phyloP scores from a whole-genome alignment of 306 rosid genomes.

The Styphnolobium japonicum region DNA sequence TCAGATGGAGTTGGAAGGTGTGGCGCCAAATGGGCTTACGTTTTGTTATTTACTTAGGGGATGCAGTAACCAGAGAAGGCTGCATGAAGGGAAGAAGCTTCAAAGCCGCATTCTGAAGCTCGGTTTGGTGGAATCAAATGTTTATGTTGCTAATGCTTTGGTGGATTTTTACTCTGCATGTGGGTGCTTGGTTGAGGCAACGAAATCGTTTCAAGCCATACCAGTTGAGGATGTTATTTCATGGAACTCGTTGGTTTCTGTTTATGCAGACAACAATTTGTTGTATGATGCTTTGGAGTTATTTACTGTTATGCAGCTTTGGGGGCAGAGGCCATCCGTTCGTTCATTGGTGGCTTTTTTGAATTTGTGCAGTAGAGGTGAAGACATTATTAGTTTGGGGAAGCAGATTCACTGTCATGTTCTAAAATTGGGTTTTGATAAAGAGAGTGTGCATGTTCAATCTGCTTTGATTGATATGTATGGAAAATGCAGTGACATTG shows the following conservation, averaged over 20 bases:
- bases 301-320: constrained; percentile 55
- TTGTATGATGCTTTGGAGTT: constrained; percentile 44
- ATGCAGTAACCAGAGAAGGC: constrained; percentile 42
- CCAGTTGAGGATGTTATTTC: constrained; percentile 65
- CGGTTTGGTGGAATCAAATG: constrained; percentile 50
- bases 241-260: constrained; percentile 81
- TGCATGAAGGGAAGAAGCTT: constrained; percentile 62
- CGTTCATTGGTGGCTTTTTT: constrained; percentile 59
- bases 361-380: constrained; percentile 59
- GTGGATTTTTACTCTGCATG: constrained; percentile 87
- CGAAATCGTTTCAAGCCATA: constrained; percentile 56
- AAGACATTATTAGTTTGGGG: constrained; percentile 47
- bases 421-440: constrained; percentile 57
- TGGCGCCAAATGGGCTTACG: constrained; percentile 68
- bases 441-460: constrained; percentile 55
- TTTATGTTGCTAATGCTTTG: constrained; percentile 74
- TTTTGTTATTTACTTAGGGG: constrained; percentile 73
- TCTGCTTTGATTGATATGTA: constrained; percentile 87
- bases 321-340: constrained; percentile 70
- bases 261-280: constrained; percentile 41
- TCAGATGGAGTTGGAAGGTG: constrained; percentile 57
- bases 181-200: constrained; percentile 56
- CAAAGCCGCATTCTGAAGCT: constrained; percentile 57
- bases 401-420: constrained; percentile 66
- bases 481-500: constrained; percentile 69